These are phyloP conservation scores for Hypoxylon sp. DNA, from an alignment of 2,329 filamentous ascomycete species.

Conservation along the genomic window DNA sequence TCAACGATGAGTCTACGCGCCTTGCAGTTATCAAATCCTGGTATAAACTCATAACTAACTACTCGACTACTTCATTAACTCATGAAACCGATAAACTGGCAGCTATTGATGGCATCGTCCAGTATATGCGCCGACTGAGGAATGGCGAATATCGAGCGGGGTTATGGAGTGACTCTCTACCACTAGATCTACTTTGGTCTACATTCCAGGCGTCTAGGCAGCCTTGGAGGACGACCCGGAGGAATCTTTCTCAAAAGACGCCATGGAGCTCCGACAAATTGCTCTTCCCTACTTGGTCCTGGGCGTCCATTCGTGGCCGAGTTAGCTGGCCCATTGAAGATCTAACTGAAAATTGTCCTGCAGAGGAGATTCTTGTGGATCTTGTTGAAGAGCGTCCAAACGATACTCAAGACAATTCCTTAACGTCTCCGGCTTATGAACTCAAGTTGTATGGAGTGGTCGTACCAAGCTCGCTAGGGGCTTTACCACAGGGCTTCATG, in stretches of 20 bases:
- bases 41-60: background rate
- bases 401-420: background rate
- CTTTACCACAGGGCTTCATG: background rate
- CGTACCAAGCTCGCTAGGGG: background rate
- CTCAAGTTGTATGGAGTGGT: background rate
- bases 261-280: background rate
- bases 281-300: conserved; percentile 1
- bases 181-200: background rate
- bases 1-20: background rate
- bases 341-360: background rate
- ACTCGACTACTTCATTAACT: background rate
- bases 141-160: background rate
- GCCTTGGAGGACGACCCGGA: background rate
- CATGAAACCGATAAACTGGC: background rate
- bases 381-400: background rate
- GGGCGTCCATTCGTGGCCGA: background rate
- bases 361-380: background rate
- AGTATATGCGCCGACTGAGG: conserved; percentile 1
- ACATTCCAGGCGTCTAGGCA: background rate
- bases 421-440: background rate
- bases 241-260: background rate
- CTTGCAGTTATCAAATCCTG: background rate
- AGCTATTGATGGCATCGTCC: background rate
- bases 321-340: background rate
- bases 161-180: background rate